Conservation (phyloP, 202 grass and related monocot genomes). For the Bolboschoenoplectus hybrid region DNA sequence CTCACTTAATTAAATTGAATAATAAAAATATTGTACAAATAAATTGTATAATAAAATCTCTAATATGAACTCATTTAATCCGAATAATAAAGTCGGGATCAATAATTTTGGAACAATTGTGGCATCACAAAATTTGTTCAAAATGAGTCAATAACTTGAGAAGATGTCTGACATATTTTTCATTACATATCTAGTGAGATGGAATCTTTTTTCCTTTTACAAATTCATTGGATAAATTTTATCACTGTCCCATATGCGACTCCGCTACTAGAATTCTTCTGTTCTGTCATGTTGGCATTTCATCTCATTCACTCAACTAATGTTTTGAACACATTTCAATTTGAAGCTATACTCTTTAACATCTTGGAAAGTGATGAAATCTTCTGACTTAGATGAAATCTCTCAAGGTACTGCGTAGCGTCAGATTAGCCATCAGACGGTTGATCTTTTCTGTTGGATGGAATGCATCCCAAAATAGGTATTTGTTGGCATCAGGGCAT, state of each 20-base stretch:
- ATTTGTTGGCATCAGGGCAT: constrained; percentile 60
- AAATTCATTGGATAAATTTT: constrained; percentile 12
- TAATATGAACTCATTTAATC: too few species aligned
- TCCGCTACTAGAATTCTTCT: background rate
- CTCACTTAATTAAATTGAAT: too few species aligned
- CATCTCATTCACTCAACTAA: background rate
- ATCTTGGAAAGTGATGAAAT: background rate
- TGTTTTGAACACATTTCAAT: background rate
- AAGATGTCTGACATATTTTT: background rate
- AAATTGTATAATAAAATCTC: too few species aligned
- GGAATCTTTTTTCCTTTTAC: background rate
- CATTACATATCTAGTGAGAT: background rate
- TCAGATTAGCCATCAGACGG: constrained; percentile 46
- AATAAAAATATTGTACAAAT: too few species aligned
- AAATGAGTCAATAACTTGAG: background rate
- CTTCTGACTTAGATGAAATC: constrained; percentile 41
- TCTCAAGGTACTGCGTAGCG: constrained; percentile 32
- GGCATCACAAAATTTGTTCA: background rate
- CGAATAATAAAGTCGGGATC: too few species aligned
- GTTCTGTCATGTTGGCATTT: background rate
- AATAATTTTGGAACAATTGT: background rate
- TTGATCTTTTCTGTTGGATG: constrained; percentile 81
- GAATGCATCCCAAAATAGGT: constrained; percentile 88
- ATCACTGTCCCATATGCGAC: background rate
- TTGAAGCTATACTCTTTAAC: background rate